Evolutionary conservation across 768 basidiomycete species (phyloP), one percentile per base, ranked within the genome.

Genomic region (Mycena capillaripes): DNA sequence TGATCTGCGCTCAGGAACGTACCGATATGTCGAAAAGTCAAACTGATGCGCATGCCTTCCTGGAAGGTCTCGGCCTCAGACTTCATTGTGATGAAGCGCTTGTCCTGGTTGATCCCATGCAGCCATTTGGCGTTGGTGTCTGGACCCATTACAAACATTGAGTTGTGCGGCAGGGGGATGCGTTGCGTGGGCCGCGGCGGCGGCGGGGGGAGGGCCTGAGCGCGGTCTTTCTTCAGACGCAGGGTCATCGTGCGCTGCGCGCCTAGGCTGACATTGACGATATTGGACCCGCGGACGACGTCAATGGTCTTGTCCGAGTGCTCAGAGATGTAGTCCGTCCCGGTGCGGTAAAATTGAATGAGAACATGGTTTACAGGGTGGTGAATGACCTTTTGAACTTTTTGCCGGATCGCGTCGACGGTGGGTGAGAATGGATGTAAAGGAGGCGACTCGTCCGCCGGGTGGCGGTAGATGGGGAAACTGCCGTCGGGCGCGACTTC

Each of bases 291-390:
- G 17, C 86, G 89, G 5, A 92, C 89, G 73, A 96, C 88, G 79
- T 96, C 95, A 75, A 95, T 88, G 7, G 94, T 96, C 82, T 96
- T 96, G 81, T 96, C 94, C 0, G 93, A 93, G 79, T 96, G 94
- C 75, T 95, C 94, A 0, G 94, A 95, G 72, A 95, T 95, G 81
- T 92, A 93, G 80, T 95, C 95, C 32, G 88, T 89, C 7, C 94
- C 95, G 16, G 86, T 87, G 67, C 94, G 93, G 78, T 95, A 95
- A 78, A 89, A 87, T 77, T 95, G 95, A 59, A 95, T 94, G 34
- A 96, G 87, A 57, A 93, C 94, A 75, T 96, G 94, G 77, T 96
- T 96, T 7, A 95, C 89, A 0, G 91, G 91, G 67, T 94, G 93
- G 29, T 83, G 76, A 14, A 91, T 79, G 9, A 86, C 85, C 64